A percentile compares a stretch with the other conserved stretches of the same genome.
Conservation (phyloP, 345 rosid genomes). For the Hirschfeldia incana region DNA sequence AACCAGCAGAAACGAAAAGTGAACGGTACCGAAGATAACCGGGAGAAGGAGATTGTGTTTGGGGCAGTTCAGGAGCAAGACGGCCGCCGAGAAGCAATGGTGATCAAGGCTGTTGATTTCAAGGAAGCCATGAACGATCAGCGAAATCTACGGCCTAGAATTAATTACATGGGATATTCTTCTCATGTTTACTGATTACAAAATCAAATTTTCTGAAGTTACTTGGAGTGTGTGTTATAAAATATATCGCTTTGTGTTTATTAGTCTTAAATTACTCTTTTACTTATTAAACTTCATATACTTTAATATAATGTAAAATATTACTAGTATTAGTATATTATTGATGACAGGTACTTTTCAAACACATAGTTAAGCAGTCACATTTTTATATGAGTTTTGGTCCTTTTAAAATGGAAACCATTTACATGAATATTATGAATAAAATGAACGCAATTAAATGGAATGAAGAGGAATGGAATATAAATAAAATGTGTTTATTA, state of each 20-base stretch:
- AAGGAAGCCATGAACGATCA: constrained; percentile 58
- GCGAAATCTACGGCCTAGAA: constrained; percentile 63
- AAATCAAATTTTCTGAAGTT: neutral
- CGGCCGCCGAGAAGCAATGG: constrained; percentile 83
- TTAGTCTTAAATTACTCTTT: neutral
- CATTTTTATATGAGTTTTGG: neutral
- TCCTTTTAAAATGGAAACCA: neutral
- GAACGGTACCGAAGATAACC: constrained; percentile 59
- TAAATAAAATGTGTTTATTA: no score
- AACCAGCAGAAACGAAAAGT: constrained; percentile 44
- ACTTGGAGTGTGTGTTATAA: neutral
- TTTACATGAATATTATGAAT: no score
- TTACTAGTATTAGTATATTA: neutral
- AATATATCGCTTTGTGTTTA: neutral
- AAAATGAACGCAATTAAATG: no score
- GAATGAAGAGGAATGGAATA: no score
- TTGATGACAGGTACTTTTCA: neutral
- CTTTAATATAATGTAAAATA: neutral
- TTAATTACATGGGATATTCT: constrained; percentile 47
- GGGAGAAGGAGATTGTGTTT: constrained; percentile 83
- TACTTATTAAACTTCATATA: no score
- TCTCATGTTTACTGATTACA: constrained; percentile 37
- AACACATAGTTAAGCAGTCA: neutral
- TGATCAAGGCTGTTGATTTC: constrained; percentile 89
- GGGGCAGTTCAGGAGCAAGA: constrained; percentile 93